Conservation (phyloP, 345 rosid species). For the Populus alba region DNA sequence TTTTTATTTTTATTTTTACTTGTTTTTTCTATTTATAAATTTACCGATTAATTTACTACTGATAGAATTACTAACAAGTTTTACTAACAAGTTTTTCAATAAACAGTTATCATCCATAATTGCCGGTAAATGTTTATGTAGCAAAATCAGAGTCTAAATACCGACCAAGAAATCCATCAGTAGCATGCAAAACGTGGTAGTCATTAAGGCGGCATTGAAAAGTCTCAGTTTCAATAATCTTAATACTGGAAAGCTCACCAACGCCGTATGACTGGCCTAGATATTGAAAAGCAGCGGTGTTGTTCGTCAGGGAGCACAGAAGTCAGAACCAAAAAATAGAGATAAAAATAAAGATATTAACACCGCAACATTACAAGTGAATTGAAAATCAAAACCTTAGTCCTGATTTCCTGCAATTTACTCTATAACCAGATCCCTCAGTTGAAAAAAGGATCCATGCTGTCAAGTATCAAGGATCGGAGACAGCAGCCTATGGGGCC, state of each 20-base stretch:
- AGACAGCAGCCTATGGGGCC: not conserved
- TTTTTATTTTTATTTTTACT: too few relatives aligned
- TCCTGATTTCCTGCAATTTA: too few relatives aligned
- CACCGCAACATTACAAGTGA: not conserved
- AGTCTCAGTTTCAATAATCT: not conserved
- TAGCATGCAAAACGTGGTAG: too few relatives aligned
- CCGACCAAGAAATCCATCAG: too few relatives aligned
- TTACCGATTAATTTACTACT: fast-evolving
- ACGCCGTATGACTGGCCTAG: not conserved
- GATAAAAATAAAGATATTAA: not conserved
- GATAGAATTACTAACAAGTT: too few relatives aligned
- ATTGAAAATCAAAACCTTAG: too few relatives aligned
- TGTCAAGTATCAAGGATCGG: not conserved
- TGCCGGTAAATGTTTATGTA: too few relatives aligned
- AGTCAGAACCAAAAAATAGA: not conserved
- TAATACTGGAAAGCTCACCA: not conserved
- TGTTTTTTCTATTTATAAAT: too few relatives aligned
- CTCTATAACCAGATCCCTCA: not conserved
- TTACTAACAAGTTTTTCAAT: too few relatives aligned
- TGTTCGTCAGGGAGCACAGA: not conserved
- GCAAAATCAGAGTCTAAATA: too few relatives aligned
- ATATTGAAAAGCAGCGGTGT: not conserved
- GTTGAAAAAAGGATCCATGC: not conserved
- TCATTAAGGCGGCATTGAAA: not conserved
- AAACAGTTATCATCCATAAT: too few relatives aligned